Evolutionary conservation across 352 stramenopile species (phyloP).

Genomic region (Phytophthora ramorum): DNA sequence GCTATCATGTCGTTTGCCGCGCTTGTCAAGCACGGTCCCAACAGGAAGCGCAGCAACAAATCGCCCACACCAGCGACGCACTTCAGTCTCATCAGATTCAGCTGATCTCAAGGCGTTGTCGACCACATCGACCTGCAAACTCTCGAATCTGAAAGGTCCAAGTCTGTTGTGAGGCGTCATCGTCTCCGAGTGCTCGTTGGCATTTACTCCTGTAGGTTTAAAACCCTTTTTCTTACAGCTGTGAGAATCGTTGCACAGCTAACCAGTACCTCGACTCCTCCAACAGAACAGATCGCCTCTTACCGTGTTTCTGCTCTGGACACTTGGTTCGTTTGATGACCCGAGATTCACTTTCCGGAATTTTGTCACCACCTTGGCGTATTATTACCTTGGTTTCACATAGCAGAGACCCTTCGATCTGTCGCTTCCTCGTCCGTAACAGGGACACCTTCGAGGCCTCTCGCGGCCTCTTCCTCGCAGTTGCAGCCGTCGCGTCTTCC

Average conservation of each 20-base stretch:
- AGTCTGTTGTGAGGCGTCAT: neutral
- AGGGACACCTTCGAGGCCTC: neutral
- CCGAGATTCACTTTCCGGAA: slow-evolving; percentile 5
- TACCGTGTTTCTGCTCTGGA: neutral
- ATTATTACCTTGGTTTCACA: neutral
- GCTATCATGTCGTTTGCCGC: neutral
- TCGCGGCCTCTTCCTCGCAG: neutral
- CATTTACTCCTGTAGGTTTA: no score
- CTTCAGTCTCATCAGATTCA: neutral
- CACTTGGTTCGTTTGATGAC: slow-evolving; percentile 1
- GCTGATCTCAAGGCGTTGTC: neutral
- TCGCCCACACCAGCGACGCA: neutral
- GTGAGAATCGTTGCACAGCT: slow-evolving; percentile 26
- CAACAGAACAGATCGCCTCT: slow-evolving; percentile 1
- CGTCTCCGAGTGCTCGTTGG: no score
- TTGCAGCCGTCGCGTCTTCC: neutral
- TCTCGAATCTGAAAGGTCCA: neutral
- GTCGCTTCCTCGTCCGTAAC: slow-evolving; percentile 12
- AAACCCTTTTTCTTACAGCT: no score
- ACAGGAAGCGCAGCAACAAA: neutral
- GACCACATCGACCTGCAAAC: neutral
- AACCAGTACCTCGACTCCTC: slow-evolving; percentile 27
- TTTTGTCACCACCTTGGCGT: neutral
- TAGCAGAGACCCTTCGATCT: neutral
- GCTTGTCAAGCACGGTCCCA: neutral